Conservation (phyloP, 1,284 basidiomycete species). For the Vanrija pseudolonga region DNA sequence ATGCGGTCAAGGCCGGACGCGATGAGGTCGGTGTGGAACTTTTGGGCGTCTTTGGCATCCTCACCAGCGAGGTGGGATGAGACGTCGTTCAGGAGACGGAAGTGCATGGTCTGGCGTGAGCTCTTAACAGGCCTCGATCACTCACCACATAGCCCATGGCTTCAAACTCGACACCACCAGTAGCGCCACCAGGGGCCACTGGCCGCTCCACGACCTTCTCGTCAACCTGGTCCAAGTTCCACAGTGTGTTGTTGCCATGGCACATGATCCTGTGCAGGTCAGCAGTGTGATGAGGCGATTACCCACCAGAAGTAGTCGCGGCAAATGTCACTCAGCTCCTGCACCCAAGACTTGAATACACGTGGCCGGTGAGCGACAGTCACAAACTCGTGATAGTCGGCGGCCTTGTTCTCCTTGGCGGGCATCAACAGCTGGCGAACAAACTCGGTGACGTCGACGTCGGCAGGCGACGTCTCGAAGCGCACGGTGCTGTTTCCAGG, state of each 20-base stretch:
- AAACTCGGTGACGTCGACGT: slow-evolving; percentile 24
- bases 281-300: background rate
- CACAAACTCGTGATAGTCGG: slow-evolving; percentile 74
- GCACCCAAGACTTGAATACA: slow-evolving; percentile 85
- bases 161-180: slow-evolving; percentile 96
- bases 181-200: slow-evolving; percentile 93
- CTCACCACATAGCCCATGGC: slow-evolving; percentile 90
- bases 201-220: slow-evolving; percentile 81
- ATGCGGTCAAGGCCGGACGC: slow-evolving; percentile 73
- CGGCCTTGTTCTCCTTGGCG: slow-evolving; percentile 36
- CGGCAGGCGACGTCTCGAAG: slow-evolving; percentile 19
- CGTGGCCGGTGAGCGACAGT: slow-evolving; percentile 74
- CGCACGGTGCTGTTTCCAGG: slow-evolving; percentile 15
- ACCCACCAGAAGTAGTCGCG: slow-evolving; percentile 84
- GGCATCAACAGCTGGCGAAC: slow-evolving; percentile 44
- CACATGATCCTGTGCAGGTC: slow-evolving; percentile 70
- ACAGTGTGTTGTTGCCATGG: slow-evolving; percentile 86
- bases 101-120: slow-evolving; percentile 67
- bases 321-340: slow-evolving; percentile 83
- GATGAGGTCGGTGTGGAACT: slow-evolving; percentile 79
- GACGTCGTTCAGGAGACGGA: slow-evolving; percentile 75
- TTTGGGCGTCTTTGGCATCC: slow-evolving; percentile 61
- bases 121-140: slow-evolving; percentile 11
- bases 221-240: slow-evolving; percentile 76
- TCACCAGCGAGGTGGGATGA: slow-evolving; percentile 62